These are phyloP conservation scores for Pistacia integerrima DNA, from an alignment of 345 rosid species.

Conservation along the genomic window DNA sequence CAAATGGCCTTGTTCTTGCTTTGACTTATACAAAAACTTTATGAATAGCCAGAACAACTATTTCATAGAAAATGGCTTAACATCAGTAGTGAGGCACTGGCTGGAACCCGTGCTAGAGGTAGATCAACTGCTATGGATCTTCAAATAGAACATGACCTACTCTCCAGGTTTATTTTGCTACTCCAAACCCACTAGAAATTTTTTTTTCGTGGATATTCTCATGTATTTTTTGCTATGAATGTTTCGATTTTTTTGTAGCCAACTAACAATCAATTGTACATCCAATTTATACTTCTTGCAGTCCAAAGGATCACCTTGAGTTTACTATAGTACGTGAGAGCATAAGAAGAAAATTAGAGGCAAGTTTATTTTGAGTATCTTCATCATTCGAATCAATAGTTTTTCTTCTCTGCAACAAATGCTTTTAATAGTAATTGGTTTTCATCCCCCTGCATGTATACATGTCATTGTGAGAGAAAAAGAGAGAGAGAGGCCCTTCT, in stretches of 20 bases:
- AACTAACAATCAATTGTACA: neutral
- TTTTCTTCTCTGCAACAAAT: neutral
- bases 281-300: slow-evolving; percentile 29
- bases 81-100: slow-evolving; percentile 81
- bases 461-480: neutral
- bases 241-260: slow-evolving; percentile 1
- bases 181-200: neutral
- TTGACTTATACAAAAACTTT: slow-evolving; percentile 47
- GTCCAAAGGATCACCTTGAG: slow-evolving; percentile 87
- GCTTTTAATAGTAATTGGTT: neutral
- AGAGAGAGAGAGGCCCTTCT: neutral
- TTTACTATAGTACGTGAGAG: slow-evolving; percentile 82
- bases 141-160: slow-evolving; percentile 74
- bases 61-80: slow-evolving; percentile 71
- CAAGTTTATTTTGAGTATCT: slow-evolving; percentile 30
- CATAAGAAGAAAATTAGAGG: slow-evolving; percentile 74
- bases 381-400: neutral
- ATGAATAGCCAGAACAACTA: slow-evolving; percentile 95
- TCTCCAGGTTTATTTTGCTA: slow-evolving; percentile 56
- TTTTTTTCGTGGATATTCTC: neutral
- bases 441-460: neutral
- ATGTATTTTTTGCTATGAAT: neutral
- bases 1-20: slow-evolving; percentile 28
- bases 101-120: slow-evolving; percentile 90
- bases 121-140: slow-evolving; percentile 59